phyloP scores from a whole-genome alignment of 2,329 filamentous ascomycete genomes.

The Neodidymelliopsis sp. region DNA sequence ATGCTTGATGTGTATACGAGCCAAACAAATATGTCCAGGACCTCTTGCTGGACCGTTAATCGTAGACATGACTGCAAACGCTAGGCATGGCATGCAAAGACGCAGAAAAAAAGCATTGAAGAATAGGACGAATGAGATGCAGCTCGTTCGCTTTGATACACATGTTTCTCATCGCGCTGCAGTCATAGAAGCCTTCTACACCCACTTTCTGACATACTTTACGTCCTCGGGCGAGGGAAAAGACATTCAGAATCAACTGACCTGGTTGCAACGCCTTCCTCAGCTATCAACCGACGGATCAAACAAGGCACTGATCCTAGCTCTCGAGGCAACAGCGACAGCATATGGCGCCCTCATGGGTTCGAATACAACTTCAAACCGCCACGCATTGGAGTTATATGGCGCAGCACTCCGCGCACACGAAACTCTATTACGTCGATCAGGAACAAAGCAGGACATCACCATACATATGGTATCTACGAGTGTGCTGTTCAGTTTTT shows the following conservation, averaged over 20 bases:
- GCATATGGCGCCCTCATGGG: slow-evolving; percentile 38
- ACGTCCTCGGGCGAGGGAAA: slow-evolving; percentile 33
- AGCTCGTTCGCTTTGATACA: background rate
- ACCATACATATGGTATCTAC: slow-evolving; percentile 44
- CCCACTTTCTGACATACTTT: slow-evolving; percentile 37
- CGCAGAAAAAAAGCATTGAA: slow-evolving; percentile 1
- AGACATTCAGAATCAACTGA: slow-evolving; percentile 34
- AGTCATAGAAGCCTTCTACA: slow-evolving; percentile 30
- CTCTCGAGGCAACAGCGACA: slow-evolving; percentile 38
- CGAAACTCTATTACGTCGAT: slow-evolving; percentile 18
- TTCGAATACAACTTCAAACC: slow-evolving; percentile 24
- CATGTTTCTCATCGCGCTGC: background rate
- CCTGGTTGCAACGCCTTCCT: slow-evolving; percentile 42
- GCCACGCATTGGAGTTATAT: slow-evolving; percentile 36
- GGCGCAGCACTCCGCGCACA: slow-evolving; percentile 38
- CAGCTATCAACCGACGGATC: slow-evolving; percentile 30
- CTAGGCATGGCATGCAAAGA: slow-evolving; percentile 26
- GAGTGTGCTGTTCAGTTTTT: slow-evolving; percentile 40
- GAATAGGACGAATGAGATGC: background rate
- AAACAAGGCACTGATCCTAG: slow-evolving; percentile 32
- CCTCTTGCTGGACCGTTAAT: slow-evolving; percentile 37
- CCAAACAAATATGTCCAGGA: slow-evolving; percentile 35
- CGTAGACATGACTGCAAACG: slow-evolving; percentile 38
- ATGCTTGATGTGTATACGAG: slow-evolving; percentile 41
- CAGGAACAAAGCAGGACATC: slow-evolving; percentile 19